Conservation (phyloP, 495 filamentous ascomycete genomes). For the Poronia punctata region DNA sequence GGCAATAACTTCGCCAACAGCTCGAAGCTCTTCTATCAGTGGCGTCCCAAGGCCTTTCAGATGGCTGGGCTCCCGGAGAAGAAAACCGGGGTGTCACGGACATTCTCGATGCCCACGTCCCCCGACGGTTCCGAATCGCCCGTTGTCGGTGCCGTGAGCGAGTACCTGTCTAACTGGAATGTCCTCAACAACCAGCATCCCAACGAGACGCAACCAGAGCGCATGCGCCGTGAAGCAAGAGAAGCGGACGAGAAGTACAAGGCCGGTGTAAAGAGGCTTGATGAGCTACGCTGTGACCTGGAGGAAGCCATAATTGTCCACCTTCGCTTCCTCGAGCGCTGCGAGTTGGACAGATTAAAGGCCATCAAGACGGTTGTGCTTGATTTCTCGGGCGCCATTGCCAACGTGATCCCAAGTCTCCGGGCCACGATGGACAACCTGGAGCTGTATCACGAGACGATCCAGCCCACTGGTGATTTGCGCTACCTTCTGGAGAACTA, state of each 20-base stretch:
- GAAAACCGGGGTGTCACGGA: slow-evolving; percentile 63
- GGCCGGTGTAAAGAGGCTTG: slow-evolving; percentile 70
- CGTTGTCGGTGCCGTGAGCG: slow-evolving; percentile 66
- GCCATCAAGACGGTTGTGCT: slow-evolving; percentile 96
- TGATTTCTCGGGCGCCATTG: slow-evolving; percentile 95
- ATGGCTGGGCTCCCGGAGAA: slow-evolving; percentile 80
- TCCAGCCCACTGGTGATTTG: slow-evolving; percentile 85
- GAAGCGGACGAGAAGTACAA: slow-evolving; percentile 96
- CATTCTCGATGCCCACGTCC: slow-evolving; percentile 52
- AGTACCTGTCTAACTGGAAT: slow-evolving; percentile 87
- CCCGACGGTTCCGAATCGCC: slow-evolving; percentile 58
- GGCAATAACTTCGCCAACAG: slow-evolving; percentile 96
- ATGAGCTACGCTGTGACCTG: slow-evolving; percentile 82
- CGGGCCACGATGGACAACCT: slow-evolving; percentile 95
- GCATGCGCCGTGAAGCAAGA: slow-evolving; percentile 76
- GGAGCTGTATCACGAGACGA: slow-evolving; percentile 98
- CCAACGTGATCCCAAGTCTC: slow-evolving; percentile 94
- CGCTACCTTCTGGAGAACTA: slow-evolving; percentile 98
- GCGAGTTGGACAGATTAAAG: slow-evolving; percentile 90
- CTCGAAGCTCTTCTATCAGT: slow-evolving; percentile 94
- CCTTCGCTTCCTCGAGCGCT: slow-evolving; percentile 94
- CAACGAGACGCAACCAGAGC: slow-evolving; percentile 84
- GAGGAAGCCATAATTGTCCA: slow-evolving; percentile 93
- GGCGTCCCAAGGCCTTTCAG: slow-evolving; percentile 87
- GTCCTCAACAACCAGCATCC: slow-evolving; percentile 75